A percentile compares a stretch with the other conserved stretches of the same genome.
Conservation (phyloP, 2,329 filamentous ascomycete genomes). For the Pseudodiploospora longispora region DNA sequence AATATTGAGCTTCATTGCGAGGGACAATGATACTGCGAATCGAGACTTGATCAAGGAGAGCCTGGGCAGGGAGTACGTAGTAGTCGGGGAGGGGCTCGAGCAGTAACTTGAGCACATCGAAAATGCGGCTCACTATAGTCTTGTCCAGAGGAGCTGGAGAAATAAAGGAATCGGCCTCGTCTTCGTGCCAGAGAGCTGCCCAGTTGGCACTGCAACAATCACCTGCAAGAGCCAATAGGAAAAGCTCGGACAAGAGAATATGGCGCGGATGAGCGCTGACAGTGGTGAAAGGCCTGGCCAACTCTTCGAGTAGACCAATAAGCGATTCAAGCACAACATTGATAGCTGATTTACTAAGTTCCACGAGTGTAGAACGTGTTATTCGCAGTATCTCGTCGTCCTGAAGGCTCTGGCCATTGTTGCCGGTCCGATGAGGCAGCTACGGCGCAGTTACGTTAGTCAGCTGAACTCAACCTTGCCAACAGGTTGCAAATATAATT, state of each 20-base stretch:
- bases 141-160: conserved; percentile 37
- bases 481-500: conserved; percentile 12
- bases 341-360: conserved; percentile 49
- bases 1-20: conserved; percentile 14
- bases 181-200: conserved; percentile 32
- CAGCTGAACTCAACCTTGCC: neutral
- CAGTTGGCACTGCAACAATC: conserved; percentile 59
- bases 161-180: conserved; percentile 11
- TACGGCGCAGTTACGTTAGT: conserved; percentile 29
- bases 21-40: conserved; percentile 29
- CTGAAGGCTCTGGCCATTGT: conserved; percentile 45
- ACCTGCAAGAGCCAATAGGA: conserved; percentile 53
- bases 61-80: conserved; percentile 47
- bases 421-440: conserved; percentile 58
- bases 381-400: conserved; percentile 55
- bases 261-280: conserved; percentile 48
- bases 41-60: conserved; percentile 46
- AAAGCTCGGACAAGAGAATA: conserved; percentile 56
- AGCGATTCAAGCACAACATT: conserved; percentile 48
- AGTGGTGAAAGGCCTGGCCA: conserved; percentile 44
- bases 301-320: conserved; percentile 49
- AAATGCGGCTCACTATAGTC: conserved; percentile 43
- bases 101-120: conserved; percentile 49
- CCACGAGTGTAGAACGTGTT: conserved; percentile 53
- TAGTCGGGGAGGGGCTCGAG: conserved; percentile 51